Evolutionary conservation across 805 yeast genomes (phyloP).

Genomic region (Candida maesae): DNA sequence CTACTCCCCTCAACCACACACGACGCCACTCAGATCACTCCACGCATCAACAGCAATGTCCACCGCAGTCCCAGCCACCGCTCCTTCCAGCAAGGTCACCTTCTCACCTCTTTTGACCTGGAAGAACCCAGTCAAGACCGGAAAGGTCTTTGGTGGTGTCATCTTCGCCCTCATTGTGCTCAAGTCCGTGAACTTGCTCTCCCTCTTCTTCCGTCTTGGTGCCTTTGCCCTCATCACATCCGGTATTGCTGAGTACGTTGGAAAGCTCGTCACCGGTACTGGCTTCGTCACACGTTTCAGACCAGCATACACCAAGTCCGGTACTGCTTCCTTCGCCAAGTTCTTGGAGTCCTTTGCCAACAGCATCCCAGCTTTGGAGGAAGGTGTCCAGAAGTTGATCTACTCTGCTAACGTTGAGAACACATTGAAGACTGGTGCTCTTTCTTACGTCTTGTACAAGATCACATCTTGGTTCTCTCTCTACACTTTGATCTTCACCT

Average conservation of each 20-base stretch:
- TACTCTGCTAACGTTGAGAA: conserved; percentile 68
- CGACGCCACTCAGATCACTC: not conserved
- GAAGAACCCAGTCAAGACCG: conserved; percentile 74
- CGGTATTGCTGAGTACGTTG: conserved; percentile 73
- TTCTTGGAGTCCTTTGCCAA: conserved; percentile 41
- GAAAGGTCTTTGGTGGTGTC: conserved; percentile 66
- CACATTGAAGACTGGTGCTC: conserved; percentile 70
- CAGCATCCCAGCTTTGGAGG: conserved; percentile 48
- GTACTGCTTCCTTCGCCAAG: conserved; percentile 36
- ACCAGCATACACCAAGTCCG: conserved; percentile 47
- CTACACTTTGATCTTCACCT: conserved; percentile 56
- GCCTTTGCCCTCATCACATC: conserved; percentile 57
- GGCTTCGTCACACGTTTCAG: conserved; percentile 78
- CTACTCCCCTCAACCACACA: too few species aligned
- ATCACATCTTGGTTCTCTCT: conserved; percentile 74
- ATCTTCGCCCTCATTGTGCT: conserved; percentile 50
- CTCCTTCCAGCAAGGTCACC: conserved; percentile 11
- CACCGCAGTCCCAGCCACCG: conserved; percentile 7
- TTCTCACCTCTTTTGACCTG: conserved; percentile 53
- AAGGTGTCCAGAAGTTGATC: conserved; percentile 49
- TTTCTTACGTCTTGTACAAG: conserved; percentile 60
- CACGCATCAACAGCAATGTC: conserved; percentile 7
- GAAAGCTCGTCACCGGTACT: conserved; percentile 66
- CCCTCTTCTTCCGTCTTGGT: conserved; percentile 55
- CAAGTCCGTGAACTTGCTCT: conserved; percentile 60